Evolutionary conservation across 495 filamentous ascomycete genomes (phyloP).

Genomic region (Viridothelium virens): DNA sequence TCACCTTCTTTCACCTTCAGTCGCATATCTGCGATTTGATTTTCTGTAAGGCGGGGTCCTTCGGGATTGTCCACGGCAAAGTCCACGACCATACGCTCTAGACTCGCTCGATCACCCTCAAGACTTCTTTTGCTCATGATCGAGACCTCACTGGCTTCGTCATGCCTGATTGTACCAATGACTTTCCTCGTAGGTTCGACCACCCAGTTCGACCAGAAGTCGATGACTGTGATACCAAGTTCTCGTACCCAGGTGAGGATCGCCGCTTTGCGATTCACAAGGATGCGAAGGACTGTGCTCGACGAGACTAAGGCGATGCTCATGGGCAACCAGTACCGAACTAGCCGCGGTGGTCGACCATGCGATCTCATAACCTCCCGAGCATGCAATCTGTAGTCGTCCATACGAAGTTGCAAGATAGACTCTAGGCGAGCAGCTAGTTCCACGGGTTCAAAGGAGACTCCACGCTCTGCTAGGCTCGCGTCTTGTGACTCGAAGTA

Average conservation of each 20-base stretch:
- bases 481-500: conserved; percentile 34
- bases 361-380: conserved; percentile 45
- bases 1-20: conserved; percentile 81
- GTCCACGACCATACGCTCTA: conserved; percentile 96
- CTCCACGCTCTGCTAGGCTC: conserved; percentile 20
- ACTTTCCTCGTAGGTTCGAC: conserved; percentile 74
- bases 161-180: conserved; percentile 84
- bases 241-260: conserved; percentile 69
- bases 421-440: conserved; percentile 60
- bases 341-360: conserved; percentile 65
- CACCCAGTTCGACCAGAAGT: conserved; percentile 96
- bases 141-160: conserved; percentile 81
- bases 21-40: conserved; percentile 60
- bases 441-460: conserved; percentile 42
- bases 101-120: conserved; percentile 75
- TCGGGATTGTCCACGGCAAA: conserved; percentile 74
- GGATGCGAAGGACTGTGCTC: conserved; percentile 68
- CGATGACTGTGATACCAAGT: conserved; percentile 65
- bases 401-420: conserved; percentile 54
- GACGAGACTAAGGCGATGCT: conserved; percentile 62
- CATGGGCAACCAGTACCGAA: conserved; percentile 82
- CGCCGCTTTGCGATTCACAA: conserved; percentile 61
- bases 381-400: conserved; percentile 49
- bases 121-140: conserved; percentile 90
- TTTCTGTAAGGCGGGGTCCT: conserved; percentile 42